Conservation (phyloP, 331 rosid species). For the Erythrophleum ivorense region DNA sequence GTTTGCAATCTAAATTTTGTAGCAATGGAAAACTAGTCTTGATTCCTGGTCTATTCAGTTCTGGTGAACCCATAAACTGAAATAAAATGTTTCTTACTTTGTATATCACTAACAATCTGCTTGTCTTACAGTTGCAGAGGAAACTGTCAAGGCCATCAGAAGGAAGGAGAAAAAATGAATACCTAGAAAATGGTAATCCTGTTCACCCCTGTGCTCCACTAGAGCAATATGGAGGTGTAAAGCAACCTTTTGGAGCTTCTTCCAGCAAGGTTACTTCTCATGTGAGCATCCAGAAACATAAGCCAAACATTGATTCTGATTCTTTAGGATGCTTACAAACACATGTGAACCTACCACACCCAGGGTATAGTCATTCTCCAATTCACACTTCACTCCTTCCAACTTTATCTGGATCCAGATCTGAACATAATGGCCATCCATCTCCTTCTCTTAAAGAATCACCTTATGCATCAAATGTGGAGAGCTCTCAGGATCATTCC, state of each 20-base stretch:
- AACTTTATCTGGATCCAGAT: constrained; percentile 46
- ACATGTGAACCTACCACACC: constrained; percentile 33
- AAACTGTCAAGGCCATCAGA: constrained; percentile 45
- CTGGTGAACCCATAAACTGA: not conserved
- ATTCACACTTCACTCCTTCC: constrained; percentile 47
- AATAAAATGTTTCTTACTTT: not conserved
- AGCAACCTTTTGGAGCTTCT: constrained; percentile 42
- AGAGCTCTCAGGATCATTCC: constrained; percentile 44
- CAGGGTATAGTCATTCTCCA: constrained; percentile 35
- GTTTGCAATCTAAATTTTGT: constrained; percentile 19
- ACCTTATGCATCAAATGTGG: constrained; percentile 52
- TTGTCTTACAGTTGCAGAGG: constrained; percentile 44
- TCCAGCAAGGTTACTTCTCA: constrained; percentile 42
- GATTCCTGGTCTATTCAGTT: not conserved
- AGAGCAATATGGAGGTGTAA: constrained; percentile 40
- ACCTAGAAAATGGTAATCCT: constrained; percentile 43
- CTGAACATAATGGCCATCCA: constrained; percentile 39
- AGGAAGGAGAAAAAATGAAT: constrained; percentile 45
- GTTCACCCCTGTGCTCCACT: constrained; percentile 35
- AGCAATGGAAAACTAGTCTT: not conserved
- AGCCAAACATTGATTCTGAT: constrained; percentile 39
- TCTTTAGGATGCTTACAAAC: constrained; percentile 42
- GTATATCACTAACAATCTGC: constrained; percentile 17
- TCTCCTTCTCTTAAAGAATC: constrained; percentile 53
- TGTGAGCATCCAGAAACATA: constrained; percentile 42